These are phyloP conservation scores for Plasmodium falciparum DNA, from an alignment of 169 alveolate genomes.

Conservation along the genomic window DNA sequence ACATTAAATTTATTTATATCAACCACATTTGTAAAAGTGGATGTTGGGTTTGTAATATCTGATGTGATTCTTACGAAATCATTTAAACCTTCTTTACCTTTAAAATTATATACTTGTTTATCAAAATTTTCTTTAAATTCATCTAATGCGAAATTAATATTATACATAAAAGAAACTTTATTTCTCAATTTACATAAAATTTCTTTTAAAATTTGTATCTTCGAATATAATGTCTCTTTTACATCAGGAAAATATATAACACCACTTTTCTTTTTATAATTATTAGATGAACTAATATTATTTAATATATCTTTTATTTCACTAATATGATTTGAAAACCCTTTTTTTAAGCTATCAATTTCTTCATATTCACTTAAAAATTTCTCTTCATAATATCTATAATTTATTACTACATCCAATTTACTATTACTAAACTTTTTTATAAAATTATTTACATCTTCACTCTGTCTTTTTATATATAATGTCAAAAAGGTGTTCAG, in stretches of 20 bases:
- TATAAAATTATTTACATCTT: slow-evolving; percentile 10
- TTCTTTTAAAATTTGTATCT: background rate
- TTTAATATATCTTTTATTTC: background rate
- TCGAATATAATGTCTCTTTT: background rate
- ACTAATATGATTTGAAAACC: background rate
- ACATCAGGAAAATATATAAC: slow-evolving; percentile 5
- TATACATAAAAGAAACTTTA: background rate
- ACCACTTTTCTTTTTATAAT: background rate
- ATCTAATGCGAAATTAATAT: slow-evolving; percentile 8
- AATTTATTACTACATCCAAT: slow-evolving; percentile 9
- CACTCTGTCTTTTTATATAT: slow-evolving; percentile 5
- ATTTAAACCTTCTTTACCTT: no score
- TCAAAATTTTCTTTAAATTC: background rate
- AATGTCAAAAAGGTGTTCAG: slow-evolving; percentile 16
- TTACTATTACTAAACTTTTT: background rate
- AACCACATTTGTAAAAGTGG: background rate
- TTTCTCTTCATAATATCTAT: slow-evolving; percentile 14
- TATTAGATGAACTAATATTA: background rate
- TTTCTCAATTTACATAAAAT: background rate
- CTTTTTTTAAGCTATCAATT: slow-evolving; percentile 12
- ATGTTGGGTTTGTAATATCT: no score
- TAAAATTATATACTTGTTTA: no score
- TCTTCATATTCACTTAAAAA: slow-evolving; percentile 11
- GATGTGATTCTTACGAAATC: no score
- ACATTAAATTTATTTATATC: slow-evolving; percentile 2